Evolutionary conservation across 768 basidiomycete genomes (phyloP).

Genomic region (Boletus rex-veris): DNA sequence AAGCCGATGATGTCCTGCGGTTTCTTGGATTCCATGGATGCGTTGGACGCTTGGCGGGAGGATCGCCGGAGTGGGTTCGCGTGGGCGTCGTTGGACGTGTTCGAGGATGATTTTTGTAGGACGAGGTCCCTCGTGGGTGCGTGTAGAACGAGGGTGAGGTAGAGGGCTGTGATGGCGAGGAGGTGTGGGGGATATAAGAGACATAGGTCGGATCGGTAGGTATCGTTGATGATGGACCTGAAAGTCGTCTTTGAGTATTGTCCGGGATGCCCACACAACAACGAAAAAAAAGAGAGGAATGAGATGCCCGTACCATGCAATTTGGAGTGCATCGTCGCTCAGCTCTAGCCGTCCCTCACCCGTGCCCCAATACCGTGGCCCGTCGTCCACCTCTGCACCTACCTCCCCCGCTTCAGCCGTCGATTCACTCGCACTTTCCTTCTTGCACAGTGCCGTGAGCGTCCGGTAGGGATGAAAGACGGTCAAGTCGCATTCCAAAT

Average conservation of each 20-base stretch:
- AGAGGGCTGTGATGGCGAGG: slow-evolving; percentile 89
- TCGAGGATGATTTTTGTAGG: slow-evolving; percentile 36
- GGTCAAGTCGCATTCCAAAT: slow-evolving; percentile 90
- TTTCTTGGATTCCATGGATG: slow-evolving; percentile 33
- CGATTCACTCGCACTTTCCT: slow-evolving; percentile 40
- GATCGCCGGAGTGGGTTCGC: slow-evolving; percentile 50
- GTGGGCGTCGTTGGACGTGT: slow-evolving; percentile 18
- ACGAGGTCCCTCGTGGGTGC: slow-evolving; percentile 48
- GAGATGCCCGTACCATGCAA: slow-evolving; percentile 68
- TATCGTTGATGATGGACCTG: slow-evolving; percentile 97
- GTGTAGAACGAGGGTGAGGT: slow-evolving; percentile 80
- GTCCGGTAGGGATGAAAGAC: slow-evolving; percentile 96
- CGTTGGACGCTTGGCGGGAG: slow-evolving; percentile 42
- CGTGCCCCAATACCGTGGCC: slow-evolving; percentile 71
- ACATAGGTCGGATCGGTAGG: slow-evolving; percentile 88
- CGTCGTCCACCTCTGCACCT: slow-evolving; percentile 54
- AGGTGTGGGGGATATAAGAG: slow-evolving; percentile 95
- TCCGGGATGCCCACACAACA: not conserved
- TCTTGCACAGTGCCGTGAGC: slow-evolving; percentile 71
- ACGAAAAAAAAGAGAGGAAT: slow-evolving; percentile 4
- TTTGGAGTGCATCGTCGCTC: slow-evolving; percentile 74
- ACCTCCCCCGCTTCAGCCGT: slow-evolving; percentile 55
- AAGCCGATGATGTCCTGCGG: slow-evolving; percentile 73
- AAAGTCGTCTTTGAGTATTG: not conserved
- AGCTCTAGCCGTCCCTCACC: slow-evolving; percentile 78